phyloP scores from a whole-genome alignment of 331 rosid genomes.

The Arachis monticola region DNA sequence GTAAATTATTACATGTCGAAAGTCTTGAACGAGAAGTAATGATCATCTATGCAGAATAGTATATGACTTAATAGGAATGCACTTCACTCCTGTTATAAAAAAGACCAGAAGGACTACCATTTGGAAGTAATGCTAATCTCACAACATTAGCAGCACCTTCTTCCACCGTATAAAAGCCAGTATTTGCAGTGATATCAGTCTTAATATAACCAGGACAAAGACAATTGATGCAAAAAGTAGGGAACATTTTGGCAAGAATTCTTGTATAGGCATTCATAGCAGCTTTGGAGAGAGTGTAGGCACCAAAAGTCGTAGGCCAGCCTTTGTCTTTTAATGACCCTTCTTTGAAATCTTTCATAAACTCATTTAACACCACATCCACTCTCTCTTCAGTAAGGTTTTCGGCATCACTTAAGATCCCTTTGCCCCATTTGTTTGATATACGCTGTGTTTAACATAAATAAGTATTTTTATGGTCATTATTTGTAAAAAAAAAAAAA shows the following conservation, averaged over 20 bases:
- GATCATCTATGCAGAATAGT: not conserved
- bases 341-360: conserved; percentile 44
- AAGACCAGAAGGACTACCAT: conserved; percentile 45
- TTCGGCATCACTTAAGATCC: conserved; percentile 34
- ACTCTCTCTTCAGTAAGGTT: conserved; percentile 46
- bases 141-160: conserved; percentile 54
- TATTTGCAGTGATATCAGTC: conserved; percentile 41
- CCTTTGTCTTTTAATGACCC: conserved; percentile 39
- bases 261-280: conserved; percentile 53
- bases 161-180: conserved; percentile 37
- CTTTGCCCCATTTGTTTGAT: conserved; percentile 42
- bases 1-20: not conserved
- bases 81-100: not conserved
- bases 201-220: conserved; percentile 51
- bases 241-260: conserved; percentile 43
- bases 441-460: conserved; percentile 24
- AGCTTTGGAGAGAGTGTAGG: conserved; percentile 51
- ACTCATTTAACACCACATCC: conserved; percentile 37
- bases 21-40: too few relatives aligned
- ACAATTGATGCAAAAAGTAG: conserved; percentile 39
- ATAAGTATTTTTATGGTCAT: not conserved
- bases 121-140: conserved; percentile 43
- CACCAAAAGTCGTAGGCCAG: conserved; percentile 28
- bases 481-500: too few relatives aligned
- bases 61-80: conserved; percentile 17